A percentile compares a stretch with the other conserved stretches of the same genome.
Conservation (phyloP, 345 rosid genomes). For the Camelina hispida region DNA sequence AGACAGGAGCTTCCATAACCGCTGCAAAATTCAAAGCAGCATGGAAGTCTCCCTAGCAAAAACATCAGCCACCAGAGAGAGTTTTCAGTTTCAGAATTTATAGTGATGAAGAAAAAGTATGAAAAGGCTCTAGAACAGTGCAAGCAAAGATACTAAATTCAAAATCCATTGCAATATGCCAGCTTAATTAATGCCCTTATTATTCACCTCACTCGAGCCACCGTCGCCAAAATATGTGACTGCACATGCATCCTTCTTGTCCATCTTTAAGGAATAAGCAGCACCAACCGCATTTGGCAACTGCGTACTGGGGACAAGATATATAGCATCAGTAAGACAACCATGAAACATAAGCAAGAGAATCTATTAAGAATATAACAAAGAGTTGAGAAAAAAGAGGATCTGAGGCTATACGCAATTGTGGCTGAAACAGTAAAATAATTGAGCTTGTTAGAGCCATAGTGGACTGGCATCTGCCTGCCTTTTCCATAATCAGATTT, state of each 20-base stretch:
- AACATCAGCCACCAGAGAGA: not conserved
- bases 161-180: not conserved
- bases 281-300: constrained; percentile 88
- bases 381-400: not conserved
- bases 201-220: constrained; percentile 75
- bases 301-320: constrained; percentile 58
- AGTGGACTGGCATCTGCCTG: constrained; percentile 87
- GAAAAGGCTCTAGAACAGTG: not conserved
- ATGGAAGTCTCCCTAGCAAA: constrained; percentile 79
- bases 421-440: constrained; percentile 79
- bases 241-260: constrained; percentile 67
- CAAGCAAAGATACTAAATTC: not conserved
- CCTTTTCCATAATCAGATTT: constrained; percentile 80
- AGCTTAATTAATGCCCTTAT: not conserved
- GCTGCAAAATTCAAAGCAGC: constrained; percentile 79
- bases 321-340: constrained; percentile 4
- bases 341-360: not conserved
- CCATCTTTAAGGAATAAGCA: constrained; percentile 92
- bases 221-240: constrained; percentile 85
- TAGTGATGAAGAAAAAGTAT: not conserved
- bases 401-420: constrained; percentile 55
- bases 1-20: constrained; percentile 79
- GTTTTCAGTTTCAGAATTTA: constrained; percentile 4
- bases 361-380: not conserved
- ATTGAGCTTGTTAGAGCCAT: constrained; percentile 77